Evolutionary conservation across 345 rosid genomes (phyloP).

Genomic region (Melaleuca alternifolia): DNA sequence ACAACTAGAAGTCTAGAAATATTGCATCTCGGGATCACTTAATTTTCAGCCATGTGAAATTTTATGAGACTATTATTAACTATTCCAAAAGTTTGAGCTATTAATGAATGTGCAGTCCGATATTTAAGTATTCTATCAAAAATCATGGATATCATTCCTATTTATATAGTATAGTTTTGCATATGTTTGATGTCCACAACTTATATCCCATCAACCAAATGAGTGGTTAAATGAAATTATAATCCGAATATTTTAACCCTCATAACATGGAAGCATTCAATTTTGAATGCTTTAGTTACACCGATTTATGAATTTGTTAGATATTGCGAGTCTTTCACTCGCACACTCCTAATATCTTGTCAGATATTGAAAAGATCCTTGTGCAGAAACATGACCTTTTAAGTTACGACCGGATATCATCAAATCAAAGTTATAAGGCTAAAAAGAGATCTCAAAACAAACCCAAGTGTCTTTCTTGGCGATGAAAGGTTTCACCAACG

Average conservation of each 20-base stretch:
- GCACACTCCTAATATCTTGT: not conserved
- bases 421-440: not conserved
- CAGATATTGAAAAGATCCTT: not conserved
- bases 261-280: not conserved
- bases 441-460: not conserved
- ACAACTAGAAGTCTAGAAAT: too few relatives aligned
- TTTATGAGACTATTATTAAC: too few relatives aligned
- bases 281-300: not conserved
- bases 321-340: not conserved
- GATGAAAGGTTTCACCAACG: accelerated
- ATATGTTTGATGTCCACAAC: not conserved
- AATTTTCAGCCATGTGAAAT: too few relatives aligned
- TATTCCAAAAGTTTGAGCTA: too few relatives aligned
- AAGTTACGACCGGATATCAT: not conserved
- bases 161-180: not conserved
- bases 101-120: too few relatives aligned
- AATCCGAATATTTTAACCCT: not conserved
- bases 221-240: not conserved
- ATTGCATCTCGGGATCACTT: too few relatives aligned
- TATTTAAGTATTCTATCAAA: too few relatives aligned
- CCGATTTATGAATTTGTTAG: not conserved
- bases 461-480: not conserved
- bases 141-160: not conserved
- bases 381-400: not conserved
- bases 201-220: not conserved